Conservation (phyloP, 805 yeast genomes). For the Candida caryicola region DNA sequence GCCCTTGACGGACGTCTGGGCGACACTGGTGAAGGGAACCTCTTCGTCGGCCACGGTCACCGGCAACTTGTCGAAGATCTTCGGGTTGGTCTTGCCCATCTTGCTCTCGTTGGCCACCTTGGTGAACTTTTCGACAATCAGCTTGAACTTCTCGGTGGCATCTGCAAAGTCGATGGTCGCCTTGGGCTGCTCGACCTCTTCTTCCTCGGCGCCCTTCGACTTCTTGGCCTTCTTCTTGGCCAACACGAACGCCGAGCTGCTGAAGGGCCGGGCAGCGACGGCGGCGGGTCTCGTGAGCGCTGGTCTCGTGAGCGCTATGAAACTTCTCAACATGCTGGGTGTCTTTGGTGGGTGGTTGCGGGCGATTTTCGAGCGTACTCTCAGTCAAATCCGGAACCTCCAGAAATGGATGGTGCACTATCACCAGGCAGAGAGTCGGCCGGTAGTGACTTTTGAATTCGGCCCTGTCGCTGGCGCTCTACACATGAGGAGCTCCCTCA, state of each 20-base stretch:
- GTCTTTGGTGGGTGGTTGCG: too few relatives aligned
- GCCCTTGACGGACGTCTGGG: conserved; percentile 70
- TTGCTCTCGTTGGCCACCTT: conserved; percentile 60
- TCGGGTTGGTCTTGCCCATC: conserved; percentile 67
- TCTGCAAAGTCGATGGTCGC: conserved; percentile 31
- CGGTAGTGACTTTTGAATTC: too few relatives aligned
- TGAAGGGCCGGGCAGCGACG: conserved; percentile 1
- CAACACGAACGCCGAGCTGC: background rate
- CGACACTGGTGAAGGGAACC: conserved; percentile 56
- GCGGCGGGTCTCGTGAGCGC: background rate
- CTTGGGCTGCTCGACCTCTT: conserved; percentile 9
- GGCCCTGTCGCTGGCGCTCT: too few relatives aligned
- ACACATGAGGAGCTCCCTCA: too few relatives aligned
- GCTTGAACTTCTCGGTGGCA: conserved; percentile 43
- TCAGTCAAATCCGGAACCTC: too few relatives aligned
- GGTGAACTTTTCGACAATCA: conserved; percentile 50
- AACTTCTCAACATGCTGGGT: background rate
- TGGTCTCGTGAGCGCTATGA: background rate
- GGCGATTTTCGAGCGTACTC: too few relatives aligned
- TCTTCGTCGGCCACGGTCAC: conserved; percentile 48
- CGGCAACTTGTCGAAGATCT: conserved; percentile 57
- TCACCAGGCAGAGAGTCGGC: too few relatives aligned
- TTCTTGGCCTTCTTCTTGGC: conserved; percentile 13
- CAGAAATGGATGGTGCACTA: too few relatives aligned
- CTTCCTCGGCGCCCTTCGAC: conserved; percentile 9